Conservation (phyloP, 768 basidiomycete genomes). For the Gymnopilus dilepis region DNA sequence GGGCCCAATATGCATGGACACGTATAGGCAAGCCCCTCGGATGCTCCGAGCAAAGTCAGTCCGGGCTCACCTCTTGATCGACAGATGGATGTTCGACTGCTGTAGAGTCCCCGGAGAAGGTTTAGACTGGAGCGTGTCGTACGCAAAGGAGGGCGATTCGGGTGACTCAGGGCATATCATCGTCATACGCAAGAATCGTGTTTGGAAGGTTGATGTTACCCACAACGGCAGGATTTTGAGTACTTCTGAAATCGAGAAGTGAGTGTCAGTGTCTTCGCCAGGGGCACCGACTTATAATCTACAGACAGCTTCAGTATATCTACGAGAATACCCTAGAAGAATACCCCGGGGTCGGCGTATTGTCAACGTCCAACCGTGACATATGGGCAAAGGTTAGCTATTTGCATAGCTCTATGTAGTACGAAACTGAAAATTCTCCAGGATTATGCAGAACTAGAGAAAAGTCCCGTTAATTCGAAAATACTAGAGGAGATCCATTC, state of each 20-base stretch:
- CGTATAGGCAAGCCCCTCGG: constrained; percentile 60
- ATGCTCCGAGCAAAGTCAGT: no score
- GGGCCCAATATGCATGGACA: constrained; percentile 84
- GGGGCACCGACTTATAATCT: not conserved
- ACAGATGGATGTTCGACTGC: constrained; percentile 93
- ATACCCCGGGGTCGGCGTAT: constrained; percentile 76
- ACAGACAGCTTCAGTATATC: constrained; percentile 75
- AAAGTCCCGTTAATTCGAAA: constrained; percentile 62
- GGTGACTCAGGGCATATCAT: constrained; percentile 81
- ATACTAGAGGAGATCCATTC: constrained; percentile 81
- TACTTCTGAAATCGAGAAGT: constrained; percentile 71
- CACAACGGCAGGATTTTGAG: constrained; percentile 62
- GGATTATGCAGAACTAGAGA: constrained; percentile 69
- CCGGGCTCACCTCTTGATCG: not conserved
- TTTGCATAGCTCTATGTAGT: not conserved
- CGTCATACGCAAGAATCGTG: constrained; percentile 82
- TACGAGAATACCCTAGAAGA: constrained; percentile 65
- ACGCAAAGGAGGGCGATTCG: constrained; percentile 59
- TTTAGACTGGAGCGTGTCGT: constrained; percentile 77
- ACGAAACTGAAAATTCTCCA: constrained; percentile 28
- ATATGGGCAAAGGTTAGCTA: constrained; percentile 79
- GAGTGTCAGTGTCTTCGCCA: constrained; percentile 19
- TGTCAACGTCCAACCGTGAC: constrained; percentile 84
- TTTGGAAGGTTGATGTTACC: constrained; percentile 79
- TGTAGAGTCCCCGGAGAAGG: constrained; percentile 82